Base-by-base conservation (phyloP, 2,329 filamentous ascomycete species). In the Coniochaeta pulveracea region DNA sequence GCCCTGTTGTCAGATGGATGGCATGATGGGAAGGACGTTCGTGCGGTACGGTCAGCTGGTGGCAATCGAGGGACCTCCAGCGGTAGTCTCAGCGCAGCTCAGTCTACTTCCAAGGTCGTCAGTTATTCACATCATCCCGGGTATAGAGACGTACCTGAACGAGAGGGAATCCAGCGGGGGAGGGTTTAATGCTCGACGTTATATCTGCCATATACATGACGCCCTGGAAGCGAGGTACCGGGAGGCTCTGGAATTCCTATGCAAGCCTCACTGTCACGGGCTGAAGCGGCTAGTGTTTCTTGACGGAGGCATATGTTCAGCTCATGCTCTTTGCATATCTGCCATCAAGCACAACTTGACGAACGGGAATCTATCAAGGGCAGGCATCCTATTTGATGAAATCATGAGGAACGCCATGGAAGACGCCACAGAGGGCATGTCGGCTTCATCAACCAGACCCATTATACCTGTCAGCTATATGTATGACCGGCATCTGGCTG, bases 241-340 rank as follows among this genome's bases (percentile, higher is more conserved):
- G 17, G 6, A 9, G 3, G 9, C 17, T 15, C 21, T 31, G 14
- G 10, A 35, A 19, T 16, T 17, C 8, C 16, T 27, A 3, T 18
- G 22, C 19, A 26, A 35, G 10, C 14, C 15, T 16, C 12, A 17
- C 10, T n/a, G n/a, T n/a, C 30, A 15, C n/a, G 10, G 25, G 6
- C 56, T 8, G 50, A 52, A 33, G 61, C 62, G 37, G 36, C 49
- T 79, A 4, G 73, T 76, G 6, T 76, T 80, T 41, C 56, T 75
- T 50, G 65, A 74, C 34, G 75, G 74, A 3, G 72, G 75, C 8
- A 70, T 68, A 3, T 58, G 66, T 8, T 59, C 64, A 35, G 72
- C 72, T 2, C 64, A 68, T 34, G 52, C 64, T 5, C 54, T 64
- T 16, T 79, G 73, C 43, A 62, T 79, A 35, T 53, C 56, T 22